phyloP scores from a whole-genome alignment of 129 eudicot species.

The Chrysanthemum lavandulifolium region DNA sequence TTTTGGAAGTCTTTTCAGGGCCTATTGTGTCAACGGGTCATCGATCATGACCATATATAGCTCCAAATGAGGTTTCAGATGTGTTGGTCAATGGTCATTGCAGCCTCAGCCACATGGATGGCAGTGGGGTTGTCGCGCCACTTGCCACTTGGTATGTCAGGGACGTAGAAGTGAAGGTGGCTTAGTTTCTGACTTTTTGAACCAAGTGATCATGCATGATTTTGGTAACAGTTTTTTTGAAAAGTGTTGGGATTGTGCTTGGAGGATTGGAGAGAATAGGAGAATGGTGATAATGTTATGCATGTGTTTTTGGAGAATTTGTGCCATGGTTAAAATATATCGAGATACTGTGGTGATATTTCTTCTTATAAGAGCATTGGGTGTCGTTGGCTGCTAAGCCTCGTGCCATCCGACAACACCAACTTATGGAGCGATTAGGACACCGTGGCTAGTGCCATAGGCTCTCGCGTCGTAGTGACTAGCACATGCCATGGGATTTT shows the following conservation, averaged over 20 bases:
- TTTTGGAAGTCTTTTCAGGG: slow-evolving; percentile 21
- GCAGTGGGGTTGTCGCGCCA: slow-evolving; percentile 22
- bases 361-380: no score
- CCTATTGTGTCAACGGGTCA: slow-evolving; percentile 25
- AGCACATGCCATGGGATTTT: no score
- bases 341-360: no score
- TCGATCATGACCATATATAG: background rate
- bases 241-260: slow-evolving; percentile 23
- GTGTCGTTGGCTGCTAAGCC: no score
- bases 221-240: slow-evolving; percentile 13
- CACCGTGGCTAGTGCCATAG: no score
- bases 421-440: no score
- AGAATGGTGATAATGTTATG: background rate
- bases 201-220: slow-evolving; percentile 7
- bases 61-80: slow-evolving; percentile 4
- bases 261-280: background rate
- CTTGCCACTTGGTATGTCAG: slow-evolving; percentile 4
- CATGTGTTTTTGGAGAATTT: background rate
- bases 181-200: slow-evolving; percentile 16
- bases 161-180: slow-evolving; percentile 31
- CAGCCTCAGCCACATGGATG: slow-evolving; percentile 9
- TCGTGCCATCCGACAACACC: no score
- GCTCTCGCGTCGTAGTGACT: no score
- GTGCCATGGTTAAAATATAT: slow-evolving; percentile 4
- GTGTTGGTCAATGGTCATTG: slow-evolving; percentile 10